These are phyloP conservation scores for Botryobasidium botryosum DNA, from an alignment of 768 basidiomycete genomes.

Conservation along the genomic window DNA sequence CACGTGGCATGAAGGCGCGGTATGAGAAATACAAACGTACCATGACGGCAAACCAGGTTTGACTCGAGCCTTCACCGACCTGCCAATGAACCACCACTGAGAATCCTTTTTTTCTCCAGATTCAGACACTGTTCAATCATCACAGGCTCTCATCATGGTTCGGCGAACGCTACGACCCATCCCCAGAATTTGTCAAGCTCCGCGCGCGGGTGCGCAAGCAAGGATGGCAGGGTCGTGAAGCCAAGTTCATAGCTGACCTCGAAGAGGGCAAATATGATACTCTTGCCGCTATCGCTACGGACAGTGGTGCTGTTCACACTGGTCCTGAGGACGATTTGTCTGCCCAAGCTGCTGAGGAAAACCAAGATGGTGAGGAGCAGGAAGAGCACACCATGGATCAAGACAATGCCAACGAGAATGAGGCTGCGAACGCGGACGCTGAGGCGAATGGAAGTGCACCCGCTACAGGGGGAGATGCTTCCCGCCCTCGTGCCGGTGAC, in stretches of 20 bases:
- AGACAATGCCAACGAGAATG: conserved; percentile 19
- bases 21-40: conserved; percentile 95
- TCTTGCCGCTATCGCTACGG: conserved; percentile 23
- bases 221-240: conserved; percentile 63
- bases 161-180: conserved; percentile 82
- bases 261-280: conserved; percentile 77
- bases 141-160: conserved; percentile 96
- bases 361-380: conserved; percentile 13
- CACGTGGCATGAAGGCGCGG: conserved; percentile 61
- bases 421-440: conserved; percentile 45
- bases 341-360: conserved; percentile 22
- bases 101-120: conserved; percentile 34
- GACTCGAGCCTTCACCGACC: neutral
- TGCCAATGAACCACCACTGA: neutral
- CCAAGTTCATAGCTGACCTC: conserved; percentile 60
- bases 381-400: conserved; percentile 1
- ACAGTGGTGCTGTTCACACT: neutral
- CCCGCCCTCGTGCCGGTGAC: conserved; percentile 31
- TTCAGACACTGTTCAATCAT: conserved; percentile 90
- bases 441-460: conserved; percentile 34
- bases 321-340: conserved; percentile 28
- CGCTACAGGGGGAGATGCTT: neutral
- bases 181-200: conserved; percentile 48
- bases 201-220: conserved; percentile 67
- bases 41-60: conserved; percentile 73